A percentile compares a stretch with the other conserved stretches of the same genome.
phyloP scores from a whole-genome alignment of 768 basidiomycete species.

The Trametes cingulata region DNA sequence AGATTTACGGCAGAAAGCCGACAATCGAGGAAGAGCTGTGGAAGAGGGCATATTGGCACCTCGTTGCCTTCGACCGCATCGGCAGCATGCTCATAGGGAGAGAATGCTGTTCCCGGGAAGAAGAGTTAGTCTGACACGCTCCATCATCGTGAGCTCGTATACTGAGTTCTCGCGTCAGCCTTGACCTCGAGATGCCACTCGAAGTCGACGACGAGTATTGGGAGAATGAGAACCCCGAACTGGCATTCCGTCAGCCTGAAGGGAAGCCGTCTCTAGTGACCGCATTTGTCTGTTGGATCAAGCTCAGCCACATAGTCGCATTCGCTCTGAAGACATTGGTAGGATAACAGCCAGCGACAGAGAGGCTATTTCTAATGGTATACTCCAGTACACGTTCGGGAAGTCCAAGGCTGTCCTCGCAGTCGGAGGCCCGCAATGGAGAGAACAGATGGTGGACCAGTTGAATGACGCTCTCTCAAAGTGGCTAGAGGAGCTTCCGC shows the following conservation, averaged over 20 bases:
- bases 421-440: conserved; percentile 28
- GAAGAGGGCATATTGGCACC: conserved; percentile 55
- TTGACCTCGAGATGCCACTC: conserved; percentile 61
- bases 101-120: conserved; percentile 56
- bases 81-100: conserved; percentile 56
- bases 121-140: conserved; percentile 52
- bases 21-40: conserved; percentile 49
- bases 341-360: conserved; percentile 14
- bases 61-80: conserved; percentile 61
- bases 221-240: conserved; percentile 41
- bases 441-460: conserved; percentile 40
- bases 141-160: conserved; percentile 18
- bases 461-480: conserved; percentile 47
- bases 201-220: conserved; percentile 62
- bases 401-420: conserved; percentile 37
- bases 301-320: conserved; percentile 47
- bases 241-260: conserved; percentile 49
- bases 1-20: conserved; percentile 32
- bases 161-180: conserved; percentile 42
- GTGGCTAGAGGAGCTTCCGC: conserved; percentile 33
- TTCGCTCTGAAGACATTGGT: conserved; percentile 48
- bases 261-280: conserved; percentile 41
- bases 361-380: not conserved
- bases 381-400: conserved; percentile 62
- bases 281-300: conserved; percentile 44